Percentiles rank a stretch among this genome's conserved stretches.
Conservation (phyloP, 2,329 filamentous ascomycete genomes). For the Gnomoniopsis sp. region DNA sequence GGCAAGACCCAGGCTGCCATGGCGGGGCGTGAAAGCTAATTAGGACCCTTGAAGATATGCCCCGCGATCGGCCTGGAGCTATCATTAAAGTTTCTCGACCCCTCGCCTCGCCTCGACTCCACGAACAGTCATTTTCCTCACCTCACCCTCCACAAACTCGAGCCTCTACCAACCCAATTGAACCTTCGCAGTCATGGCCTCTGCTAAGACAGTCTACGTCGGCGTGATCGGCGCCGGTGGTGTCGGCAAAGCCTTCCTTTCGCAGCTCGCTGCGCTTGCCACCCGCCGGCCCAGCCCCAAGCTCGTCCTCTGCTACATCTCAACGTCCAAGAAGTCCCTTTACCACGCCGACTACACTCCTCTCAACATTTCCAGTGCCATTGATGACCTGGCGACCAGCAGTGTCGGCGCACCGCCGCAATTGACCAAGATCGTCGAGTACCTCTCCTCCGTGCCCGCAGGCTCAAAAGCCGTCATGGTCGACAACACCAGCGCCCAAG, state of each 20-base stretch:
- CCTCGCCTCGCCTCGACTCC: constrained; percentile 8
- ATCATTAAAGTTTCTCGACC: constrained; percentile 22
- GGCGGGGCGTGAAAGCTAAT: not conserved
- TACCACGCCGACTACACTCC: constrained; percentile 70
- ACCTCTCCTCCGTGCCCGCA: constrained; percentile 69
- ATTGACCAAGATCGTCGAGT: constrained; percentile 69
- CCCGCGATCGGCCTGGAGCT: constrained; percentile 25
- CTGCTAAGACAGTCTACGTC: constrained; percentile 36
- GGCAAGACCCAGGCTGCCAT: not conserved
- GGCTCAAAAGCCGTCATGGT: constrained; percentile 73
- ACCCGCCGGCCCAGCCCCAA: constrained; percentile 64
- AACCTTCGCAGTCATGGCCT: constrained; percentile 21
- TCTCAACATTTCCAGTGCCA: constrained; percentile 45
- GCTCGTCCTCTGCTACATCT: constrained; percentile 78
- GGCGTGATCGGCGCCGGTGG: constrained; percentile 69
- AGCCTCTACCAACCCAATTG: not conserved
- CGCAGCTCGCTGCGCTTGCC: constrained; percentile 69
- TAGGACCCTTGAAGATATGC: constrained; percentile 12
- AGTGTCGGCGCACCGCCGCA: constrained; percentile 51
- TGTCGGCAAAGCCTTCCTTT: constrained; percentile 87
- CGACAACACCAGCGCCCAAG: constrained; percentile 92
- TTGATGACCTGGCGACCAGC: constrained; percentile 10
- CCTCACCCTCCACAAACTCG: not conserved
- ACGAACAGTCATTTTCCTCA: not conserved
- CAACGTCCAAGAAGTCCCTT: constrained; percentile 79